Evolutionary conservation across 495 filamentous ascomycete genomes (phyloP).

Genomic region (Collariella sp.): DNA sequence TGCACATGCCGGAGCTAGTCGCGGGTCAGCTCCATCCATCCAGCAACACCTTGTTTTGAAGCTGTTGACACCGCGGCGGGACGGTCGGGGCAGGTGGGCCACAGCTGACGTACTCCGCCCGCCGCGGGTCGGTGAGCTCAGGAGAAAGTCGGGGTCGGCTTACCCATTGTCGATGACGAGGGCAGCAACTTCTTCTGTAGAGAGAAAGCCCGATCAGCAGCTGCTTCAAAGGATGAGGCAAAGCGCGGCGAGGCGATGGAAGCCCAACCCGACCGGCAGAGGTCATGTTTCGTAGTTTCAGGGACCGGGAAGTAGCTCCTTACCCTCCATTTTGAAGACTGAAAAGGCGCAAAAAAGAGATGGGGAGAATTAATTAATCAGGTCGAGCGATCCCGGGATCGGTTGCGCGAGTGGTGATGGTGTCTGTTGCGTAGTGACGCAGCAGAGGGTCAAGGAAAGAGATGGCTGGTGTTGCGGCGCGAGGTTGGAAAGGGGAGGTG

Average conservation of each 20-base stretch:
- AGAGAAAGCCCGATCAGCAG: conserved; percentile 44
- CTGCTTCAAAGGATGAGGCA: conserved; percentile 8
- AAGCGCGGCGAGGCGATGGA: background rate
- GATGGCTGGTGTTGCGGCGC: conserved; percentile 24
- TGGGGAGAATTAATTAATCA: conserved; percentile 26
- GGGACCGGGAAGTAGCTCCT: conserved; percentile 10
- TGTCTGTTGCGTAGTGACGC: conserved; percentile 28
- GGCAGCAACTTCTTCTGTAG: conserved; percentile 97
- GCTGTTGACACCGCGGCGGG: conserved; percentile 1
- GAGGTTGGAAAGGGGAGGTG: conserved; percentile 44
- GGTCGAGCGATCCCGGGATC: conserved; percentile 40
- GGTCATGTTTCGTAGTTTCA: conserved; percentile 2
- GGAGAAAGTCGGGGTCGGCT: conserved; percentile 33
- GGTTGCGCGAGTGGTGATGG: conserved; percentile 33
- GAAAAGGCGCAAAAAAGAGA: conserved; percentile 33
- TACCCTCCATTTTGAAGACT: conserved; percentile 49
- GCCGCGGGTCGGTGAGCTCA: conserved; percentile 26
- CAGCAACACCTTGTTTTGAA: conserved; percentile 4
- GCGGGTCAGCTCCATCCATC: conserved; percentile 40
- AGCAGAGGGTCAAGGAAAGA: conserved; percentile 32
- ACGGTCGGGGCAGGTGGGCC: conserved; percentile 1
- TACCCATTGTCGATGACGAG: conserved; percentile 99
- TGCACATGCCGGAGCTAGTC: conserved; percentile 98
- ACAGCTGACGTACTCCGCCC: conserved; percentile 16
- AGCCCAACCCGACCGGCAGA: background rate